These are phyloP conservation scores for Fusarium nisikadoi DNA, from an alignment of 2,329 filamentous ascomycete genomes.

Conservation along the genomic window DNA sequence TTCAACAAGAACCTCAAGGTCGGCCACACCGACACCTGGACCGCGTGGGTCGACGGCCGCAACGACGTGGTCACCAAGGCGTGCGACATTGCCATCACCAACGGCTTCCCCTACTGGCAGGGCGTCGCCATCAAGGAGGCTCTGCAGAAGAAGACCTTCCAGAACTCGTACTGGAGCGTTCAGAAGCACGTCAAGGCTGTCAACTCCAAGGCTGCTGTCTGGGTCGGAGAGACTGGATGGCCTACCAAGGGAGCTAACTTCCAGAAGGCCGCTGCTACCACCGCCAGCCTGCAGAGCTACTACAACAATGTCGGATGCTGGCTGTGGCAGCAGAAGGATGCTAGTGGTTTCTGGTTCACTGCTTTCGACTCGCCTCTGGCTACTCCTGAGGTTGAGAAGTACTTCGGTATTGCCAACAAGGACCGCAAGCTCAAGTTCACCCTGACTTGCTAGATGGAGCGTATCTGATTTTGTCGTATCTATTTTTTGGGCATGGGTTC, in stretches of 20 bases:
- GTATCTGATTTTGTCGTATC: neutral
- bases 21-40: constrained; percentile 42
- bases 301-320: constrained; percentile 39
- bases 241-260: constrained; percentile 35
- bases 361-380: constrained; percentile 33
- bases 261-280: constrained; percentile 31
- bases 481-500: neutral
- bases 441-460: constrained; percentile 28
- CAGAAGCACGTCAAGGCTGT: constrained; percentile 37
- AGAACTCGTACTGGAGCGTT: constrained; percentile 37
- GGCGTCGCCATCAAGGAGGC: constrained; percentile 40
- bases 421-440: constrained; percentile 41
- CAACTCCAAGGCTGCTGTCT: constrained; percentile 31
- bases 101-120: constrained; percentile 43
- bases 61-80: constrained; percentile 42
- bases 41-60: constrained; percentile 39
- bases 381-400: constrained; percentile 39
- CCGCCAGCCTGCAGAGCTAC: constrained; percentile 27
- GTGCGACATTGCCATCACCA: constrained; percentile 39
- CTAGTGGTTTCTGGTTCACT: constrained; percentile 42
- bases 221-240: constrained; percentile 42
- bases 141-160: constrained; percentile 39
- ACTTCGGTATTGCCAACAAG: constrained; percentile 38
- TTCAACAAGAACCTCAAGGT: constrained; percentile 41
- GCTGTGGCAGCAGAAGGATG: constrained; percentile 31